A percentile compares a stretch with the other conserved stretches of the same genome.
phyloP scores from a whole-genome alignment of 768 basidiomycete genomes.

The Pleurotus tuoliensis region DNA sequence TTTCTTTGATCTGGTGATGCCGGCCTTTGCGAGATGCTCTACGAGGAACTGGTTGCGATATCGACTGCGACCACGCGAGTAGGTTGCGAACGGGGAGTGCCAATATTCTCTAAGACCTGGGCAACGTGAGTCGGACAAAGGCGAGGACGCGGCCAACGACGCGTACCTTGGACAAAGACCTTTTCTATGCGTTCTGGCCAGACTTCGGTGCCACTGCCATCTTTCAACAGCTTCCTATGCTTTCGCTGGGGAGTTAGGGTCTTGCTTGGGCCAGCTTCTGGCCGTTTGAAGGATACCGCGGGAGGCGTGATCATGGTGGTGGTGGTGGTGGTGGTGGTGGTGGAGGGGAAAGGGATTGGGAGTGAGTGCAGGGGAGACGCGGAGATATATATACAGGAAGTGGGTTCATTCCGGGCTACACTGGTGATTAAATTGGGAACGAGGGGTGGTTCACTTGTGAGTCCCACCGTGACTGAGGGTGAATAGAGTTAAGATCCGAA shows the following conservation, averaged over 20 bases:
- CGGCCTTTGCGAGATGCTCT: slow-evolving; percentile 67
- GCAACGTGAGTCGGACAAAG: slow-evolving; percentile 20
- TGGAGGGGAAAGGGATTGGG: slow-evolving; percentile 15
- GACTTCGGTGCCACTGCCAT: slow-evolving; percentile 70
- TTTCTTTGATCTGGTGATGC: slow-evolving; percentile 75
- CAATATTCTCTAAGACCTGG: slow-evolving; percentile 69
- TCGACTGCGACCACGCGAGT: slow-evolving; percentile 68
- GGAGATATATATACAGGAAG: slow-evolving; percentile 21
- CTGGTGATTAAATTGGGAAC: slow-evolving; percentile 20
- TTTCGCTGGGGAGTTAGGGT: slow-evolving; percentile 74
- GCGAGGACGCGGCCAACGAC: not conserved
- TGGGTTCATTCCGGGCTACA: slow-evolving; percentile 18
- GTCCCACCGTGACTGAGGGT: slow-evolving; percentile 13
- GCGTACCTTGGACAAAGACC: slow-evolving; percentile 69
- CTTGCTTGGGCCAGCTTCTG: slow-evolving; percentile 22
- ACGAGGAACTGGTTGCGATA: slow-evolving; percentile 87
- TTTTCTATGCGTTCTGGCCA: slow-evolving; percentile 80
- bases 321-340: slow-evolving; percentile 15
- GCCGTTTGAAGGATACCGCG: slow-evolving; percentile 28
- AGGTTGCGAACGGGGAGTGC: slow-evolving; percentile 78
- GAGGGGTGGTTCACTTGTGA: slow-evolving; percentile 12
- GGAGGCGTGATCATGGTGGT: slow-evolving; percentile 18
- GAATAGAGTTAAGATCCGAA: slow-evolving; percentile 51
- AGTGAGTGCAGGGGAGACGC: slow-evolving; percentile 15
- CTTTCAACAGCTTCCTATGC: slow-evolving; percentile 81